A percentile compares a stretch with the other conserved stretches of the same genome.
Evolutionary conservation across 306 rosid species (phyloP).

Genomic region (Prunus mira): DNA sequence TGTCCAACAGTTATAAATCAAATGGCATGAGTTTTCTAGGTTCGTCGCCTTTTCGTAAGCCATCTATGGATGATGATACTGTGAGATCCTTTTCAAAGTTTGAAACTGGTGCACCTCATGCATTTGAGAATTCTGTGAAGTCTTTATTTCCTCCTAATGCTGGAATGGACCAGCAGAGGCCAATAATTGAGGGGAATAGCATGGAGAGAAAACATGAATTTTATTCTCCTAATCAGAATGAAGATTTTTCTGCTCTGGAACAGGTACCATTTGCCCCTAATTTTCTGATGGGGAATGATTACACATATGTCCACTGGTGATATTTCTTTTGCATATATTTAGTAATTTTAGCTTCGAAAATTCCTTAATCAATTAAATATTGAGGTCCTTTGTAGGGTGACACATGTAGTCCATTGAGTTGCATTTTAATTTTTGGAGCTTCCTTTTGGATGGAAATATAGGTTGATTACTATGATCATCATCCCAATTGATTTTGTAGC

Average conservation of each 20-base stretch:
- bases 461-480: neutral
- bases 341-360: neutral
- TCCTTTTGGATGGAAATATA: neutral
- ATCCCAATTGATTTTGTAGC: neutral
- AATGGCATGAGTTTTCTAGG: constrained; percentile 36
- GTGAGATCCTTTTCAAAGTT: constrained; percentile 34
- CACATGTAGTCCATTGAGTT: neutral
- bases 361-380: neutral
- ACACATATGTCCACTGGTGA: neutral
- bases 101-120: constrained; percentile 32
- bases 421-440: neutral
- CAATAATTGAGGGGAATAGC: constrained; percentile 45
- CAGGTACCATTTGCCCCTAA: constrained; percentile 54
- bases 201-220: constrained; percentile 52
- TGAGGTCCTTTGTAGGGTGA: neutral
- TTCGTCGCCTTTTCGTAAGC: constrained; percentile 40
- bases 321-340: neutral
- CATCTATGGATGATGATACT: constrained; percentile 41
- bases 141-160: constrained; percentile 32
- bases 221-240: constrained; percentile 59
- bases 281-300: constrained; percentile 19
- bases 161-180: constrained; percentile 35
- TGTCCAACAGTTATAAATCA: constrained; percentile 39
- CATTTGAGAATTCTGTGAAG: constrained; percentile 29
- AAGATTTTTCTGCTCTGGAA: constrained; percentile 89